Evolutionary conservation across 768 basidiomycete species (phyloP).

Genomic region (Multifurca ochricompacta): DNA sequence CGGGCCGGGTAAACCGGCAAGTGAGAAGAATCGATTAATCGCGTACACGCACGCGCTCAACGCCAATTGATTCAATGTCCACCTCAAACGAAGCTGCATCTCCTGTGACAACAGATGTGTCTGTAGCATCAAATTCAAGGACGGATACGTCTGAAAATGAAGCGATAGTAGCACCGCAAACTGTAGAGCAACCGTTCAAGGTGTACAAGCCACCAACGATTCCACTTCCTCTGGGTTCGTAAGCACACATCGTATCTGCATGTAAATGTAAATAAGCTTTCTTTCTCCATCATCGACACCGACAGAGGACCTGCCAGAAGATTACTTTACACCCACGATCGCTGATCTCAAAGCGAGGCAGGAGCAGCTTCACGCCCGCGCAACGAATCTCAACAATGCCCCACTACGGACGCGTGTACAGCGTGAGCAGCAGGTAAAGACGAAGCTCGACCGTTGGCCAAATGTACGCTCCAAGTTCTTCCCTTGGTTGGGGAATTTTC

Average conservation of each 20-base stretch:
- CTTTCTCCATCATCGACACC: neutral
- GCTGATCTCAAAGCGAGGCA: constrained; percentile 68
- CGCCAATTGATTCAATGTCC: neutral
- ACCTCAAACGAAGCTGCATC: neutral
- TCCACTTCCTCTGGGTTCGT: constrained; percentile 4
- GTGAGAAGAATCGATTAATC: too few relatives aligned
- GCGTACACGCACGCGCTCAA: neutral
- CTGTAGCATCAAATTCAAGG: neutral
- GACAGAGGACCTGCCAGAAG: constrained; percentile 48
- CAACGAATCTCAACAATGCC: constrained; percentile 55
- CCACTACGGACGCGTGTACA: constrained; percentile 60
- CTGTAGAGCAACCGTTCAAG: constrained; percentile 4
- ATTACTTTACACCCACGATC: constrained; percentile 64
- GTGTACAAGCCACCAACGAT: constrained; percentile 14
- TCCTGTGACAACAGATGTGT: neutral
- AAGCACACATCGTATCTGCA: neutral
- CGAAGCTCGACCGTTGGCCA: constrained; percentile 64
- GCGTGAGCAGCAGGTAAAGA: constrained; percentile 54
- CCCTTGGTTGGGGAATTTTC: neutral
- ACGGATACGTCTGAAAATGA: neutral
- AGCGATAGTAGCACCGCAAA: neutral
- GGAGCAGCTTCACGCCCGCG: constrained; percentile 49
- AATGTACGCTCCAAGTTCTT: constrained; percentile 38
- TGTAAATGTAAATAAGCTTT: too few relatives aligned
- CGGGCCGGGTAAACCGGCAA: neutral